Conservation (phyloP, 2,329 filamentous ascomycete genomes). For the Dothideomycetes sp. region DNA sequence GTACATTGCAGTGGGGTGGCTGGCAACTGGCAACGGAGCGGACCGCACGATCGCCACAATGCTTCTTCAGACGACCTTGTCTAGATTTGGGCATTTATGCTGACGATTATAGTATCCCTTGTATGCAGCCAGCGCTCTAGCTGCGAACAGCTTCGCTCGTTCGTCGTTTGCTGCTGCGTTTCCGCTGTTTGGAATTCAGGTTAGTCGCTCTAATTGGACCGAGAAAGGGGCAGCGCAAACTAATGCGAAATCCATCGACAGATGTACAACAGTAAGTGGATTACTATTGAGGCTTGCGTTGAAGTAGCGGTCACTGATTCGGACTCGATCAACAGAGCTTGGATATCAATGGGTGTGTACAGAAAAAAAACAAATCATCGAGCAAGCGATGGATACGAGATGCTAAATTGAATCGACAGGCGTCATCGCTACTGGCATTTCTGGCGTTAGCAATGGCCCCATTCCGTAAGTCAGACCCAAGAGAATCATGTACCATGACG, state of each 20-base stretch:
- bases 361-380: too few species aligned
- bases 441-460: conserved; percentile 42
- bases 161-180: conserved; percentile 41
- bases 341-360: conserved; percentile 44
- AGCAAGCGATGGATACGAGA: background rate
- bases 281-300: background rate
- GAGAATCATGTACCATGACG: conserved; percentile 19
- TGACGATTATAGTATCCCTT: conserved; percentile 33
- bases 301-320: conserved; percentile 34
- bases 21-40: conserved; percentile 4
- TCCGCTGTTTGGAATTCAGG: conserved; percentile 27
- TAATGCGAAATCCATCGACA: conserved; percentile 38
- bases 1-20: conserved; percentile 18
- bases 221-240: background rate
- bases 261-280: conserved; percentile 41
- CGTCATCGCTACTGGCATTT: conserved; percentile 26
- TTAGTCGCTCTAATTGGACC: background rate
- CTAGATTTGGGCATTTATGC: background rate
- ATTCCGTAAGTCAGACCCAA: conserved; percentile 25
- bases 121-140: conserved; percentile 41
- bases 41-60: conserved; percentile 7
- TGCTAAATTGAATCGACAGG: conserved; percentile 8
- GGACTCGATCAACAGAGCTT: conserved; percentile 27
- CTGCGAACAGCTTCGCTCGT: conserved; percentile 42
- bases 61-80: conserved; percentile 6